These are phyloP conservation scores for Fraxinus baroniana DNA, from an alignment of 305 asterid species.

Conservation along the genomic window DNA sequence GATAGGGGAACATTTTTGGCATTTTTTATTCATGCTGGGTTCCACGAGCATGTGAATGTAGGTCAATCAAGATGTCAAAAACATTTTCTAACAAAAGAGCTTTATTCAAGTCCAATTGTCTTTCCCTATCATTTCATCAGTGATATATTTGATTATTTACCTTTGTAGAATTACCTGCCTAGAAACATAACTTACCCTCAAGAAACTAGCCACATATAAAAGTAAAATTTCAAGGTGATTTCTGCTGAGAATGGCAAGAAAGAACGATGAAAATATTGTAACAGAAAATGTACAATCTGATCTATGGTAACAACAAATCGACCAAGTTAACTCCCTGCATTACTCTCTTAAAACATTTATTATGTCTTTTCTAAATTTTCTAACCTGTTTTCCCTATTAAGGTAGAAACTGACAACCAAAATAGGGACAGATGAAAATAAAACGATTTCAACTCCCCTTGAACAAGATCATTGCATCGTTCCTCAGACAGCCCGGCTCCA, in stretches of 20 bases:
- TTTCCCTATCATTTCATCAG: background rate
- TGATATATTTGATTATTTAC: background rate
- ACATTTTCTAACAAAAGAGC: no score
- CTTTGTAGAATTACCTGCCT: background rate
- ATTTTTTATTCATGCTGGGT: no score
- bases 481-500: background rate
- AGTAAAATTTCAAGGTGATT: background rate
- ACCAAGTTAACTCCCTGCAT: constrained; percentile 3
- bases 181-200: background rate
- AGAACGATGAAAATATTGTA: background rate
- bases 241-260: background rate
- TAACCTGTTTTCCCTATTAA: background rate
- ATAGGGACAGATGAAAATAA: background rate
- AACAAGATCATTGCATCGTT: background rate
- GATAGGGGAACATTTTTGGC: no score
- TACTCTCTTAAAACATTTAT: background rate
- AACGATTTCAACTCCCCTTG: background rate
- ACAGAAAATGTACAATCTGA: background rate
- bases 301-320: background rate
- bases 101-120: background rate
- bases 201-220: background rate
- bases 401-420: background rate
- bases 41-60: no score
- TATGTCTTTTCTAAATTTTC: background rate
- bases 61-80: no score